phyloP scores from a whole-genome alignment of 2,329 filamentous ascomycete species.

The Curvularia lunata region DNA sequence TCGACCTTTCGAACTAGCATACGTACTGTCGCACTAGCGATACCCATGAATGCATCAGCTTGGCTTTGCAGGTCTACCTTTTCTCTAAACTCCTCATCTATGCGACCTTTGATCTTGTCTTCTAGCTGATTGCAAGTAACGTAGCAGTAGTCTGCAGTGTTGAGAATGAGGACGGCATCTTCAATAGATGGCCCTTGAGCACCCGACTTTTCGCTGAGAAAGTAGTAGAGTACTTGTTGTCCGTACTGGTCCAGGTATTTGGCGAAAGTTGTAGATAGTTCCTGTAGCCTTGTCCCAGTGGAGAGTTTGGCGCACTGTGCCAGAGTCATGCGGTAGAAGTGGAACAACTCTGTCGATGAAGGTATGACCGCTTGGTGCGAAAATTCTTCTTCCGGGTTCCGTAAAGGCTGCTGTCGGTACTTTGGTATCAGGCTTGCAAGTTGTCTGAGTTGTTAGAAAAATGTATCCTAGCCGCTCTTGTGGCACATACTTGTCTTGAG shows the following conservation, averaged over 20 bases:
- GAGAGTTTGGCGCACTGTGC: constrained; percentile 97
- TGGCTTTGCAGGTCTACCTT: constrained; percentile 89
- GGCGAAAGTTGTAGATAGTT: constrained; percentile 82
- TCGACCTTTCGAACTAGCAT: constrained; percentile 85
- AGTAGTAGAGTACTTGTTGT: constrained; percentile 84
- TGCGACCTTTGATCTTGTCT: constrained; percentile 89
- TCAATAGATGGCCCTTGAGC: constrained; percentile 68
- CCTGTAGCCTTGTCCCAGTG: constrained; percentile 83
- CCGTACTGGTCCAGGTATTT: constrained; percentile 96
- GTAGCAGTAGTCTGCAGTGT: constrained; percentile 98
- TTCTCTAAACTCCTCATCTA: constrained; percentile 77
- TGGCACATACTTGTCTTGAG: constrained; percentile 73
- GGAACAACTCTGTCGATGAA: constrained; percentile 95
- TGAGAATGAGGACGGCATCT: constrained; percentile 84
- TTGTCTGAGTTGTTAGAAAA: constrained; percentile 56
- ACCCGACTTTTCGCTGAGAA: constrained; percentile 66
- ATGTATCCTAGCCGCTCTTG: not conserved
- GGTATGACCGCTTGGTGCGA: constrained; percentile 85
- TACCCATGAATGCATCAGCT: constrained; percentile 92
- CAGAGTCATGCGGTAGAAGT: constrained; percentile 91
- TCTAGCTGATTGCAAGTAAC: constrained; percentile 90
- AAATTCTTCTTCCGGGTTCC: constrained; percentile 88
- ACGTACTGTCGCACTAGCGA: constrained; percentile 85
- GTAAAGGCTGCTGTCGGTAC: constrained; percentile 82
- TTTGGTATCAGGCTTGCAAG: constrained; percentile 82